phyloP scores from a whole-genome alignment of 1,284 basidiomycete genomes.

The Ceratobasidium sp. region DNA sequence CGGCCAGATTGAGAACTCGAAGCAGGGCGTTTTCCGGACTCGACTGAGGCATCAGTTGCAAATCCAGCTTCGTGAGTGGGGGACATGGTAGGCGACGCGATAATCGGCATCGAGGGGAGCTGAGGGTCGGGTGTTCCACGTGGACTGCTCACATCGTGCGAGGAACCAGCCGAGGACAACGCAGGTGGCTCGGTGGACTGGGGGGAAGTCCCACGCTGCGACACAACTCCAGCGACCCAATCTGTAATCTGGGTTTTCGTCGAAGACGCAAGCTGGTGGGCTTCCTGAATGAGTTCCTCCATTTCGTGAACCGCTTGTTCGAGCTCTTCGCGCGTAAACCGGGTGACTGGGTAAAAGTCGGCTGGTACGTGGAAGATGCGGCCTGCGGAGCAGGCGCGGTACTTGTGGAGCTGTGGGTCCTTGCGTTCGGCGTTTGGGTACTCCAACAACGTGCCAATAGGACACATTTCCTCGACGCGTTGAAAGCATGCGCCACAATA shows the following conservation, averaged over 20 bases:
- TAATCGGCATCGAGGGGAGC: neutral
- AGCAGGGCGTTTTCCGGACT: conserved; percentile 42
- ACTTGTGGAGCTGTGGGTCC: conserved; percentile 50
- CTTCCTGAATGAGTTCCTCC: conserved; percentile 58
- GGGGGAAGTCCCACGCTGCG: neutral
- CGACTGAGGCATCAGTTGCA: neutral
- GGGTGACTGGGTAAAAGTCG: conserved; percentile 80
- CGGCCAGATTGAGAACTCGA: conserved; percentile 57
- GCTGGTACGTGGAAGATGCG: conserved; percentile 56
- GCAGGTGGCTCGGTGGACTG: conserved; percentile 30
- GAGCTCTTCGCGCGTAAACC: conserved; percentile 73
- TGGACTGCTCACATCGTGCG: conserved; percentile 39
- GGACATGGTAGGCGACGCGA: conserved; percentile 33
- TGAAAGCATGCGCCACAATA: conserved; percentile 84
- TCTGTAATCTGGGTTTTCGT: conserved; percentile 32
- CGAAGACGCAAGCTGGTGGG: conserved; percentile 28
- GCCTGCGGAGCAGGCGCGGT: conserved; percentile 69
- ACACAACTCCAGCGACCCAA: neutral
- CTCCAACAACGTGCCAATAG: conserved; percentile 55
- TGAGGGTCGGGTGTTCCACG: conserved; percentile 41
- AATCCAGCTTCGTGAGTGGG: conserved; percentile 24
- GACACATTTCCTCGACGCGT: conserved; percentile 68
- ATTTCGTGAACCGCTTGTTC: conserved; percentile 69
- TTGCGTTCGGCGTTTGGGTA: conserved; percentile 54
- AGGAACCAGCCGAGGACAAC: conserved; percentile 26